Base-by-base conservation (phyloP, 352 stramenopile species). In the Halophytophthora batemanensis region DNA sequence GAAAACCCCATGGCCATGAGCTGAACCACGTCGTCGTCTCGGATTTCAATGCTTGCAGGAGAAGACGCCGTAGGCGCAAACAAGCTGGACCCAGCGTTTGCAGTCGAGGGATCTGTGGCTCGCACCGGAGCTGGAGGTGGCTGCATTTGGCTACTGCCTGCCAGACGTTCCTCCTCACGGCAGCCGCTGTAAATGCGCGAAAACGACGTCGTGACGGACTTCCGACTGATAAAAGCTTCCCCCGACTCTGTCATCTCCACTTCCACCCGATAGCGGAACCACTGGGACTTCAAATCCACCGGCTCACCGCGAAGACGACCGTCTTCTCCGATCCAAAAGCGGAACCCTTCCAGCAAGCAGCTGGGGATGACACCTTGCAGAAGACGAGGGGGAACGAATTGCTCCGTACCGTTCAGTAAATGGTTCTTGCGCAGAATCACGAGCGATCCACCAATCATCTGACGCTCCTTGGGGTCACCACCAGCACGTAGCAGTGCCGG, bases 301-400 rank as follows among this genome's bases (percentile, higher is more conserved):
- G 96, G 89, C 59, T 98, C 97, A 12, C 96, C 96, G 56, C 96
- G 86, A 13, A 99, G 76, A 33, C 85, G 83, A 42, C 97, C 94
- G 62, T 98, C 87, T 59, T 97, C 87, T 40, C 93, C 96, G 45
- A 98, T 92, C 97, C 97, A 99, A 61, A 99, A 98, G 2, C 91
- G 69, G 52, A 98, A 99, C 17, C 90, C 90, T 40, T 99, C 96
- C 4, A 98, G 69, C 29, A 99, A 77, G 14, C 87, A 96, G 40
- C 81, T 95, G 12, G 96, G 96, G 33, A 99, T 45, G 22, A 98
- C 62, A 28, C 97, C 97, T 29, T 97, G 92, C 15, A 99, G 63
- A 38, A 98, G 89, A 2, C 95, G 79, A 12, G 82, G 82, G 5
- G 95, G 95, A 23, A 99, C 74, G 42, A 91, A 97, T 41, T 90